Conservation (phyloP, 2,329 filamentous ascomycete genomes). For the Trematosphaeria pertusa region DNA sequence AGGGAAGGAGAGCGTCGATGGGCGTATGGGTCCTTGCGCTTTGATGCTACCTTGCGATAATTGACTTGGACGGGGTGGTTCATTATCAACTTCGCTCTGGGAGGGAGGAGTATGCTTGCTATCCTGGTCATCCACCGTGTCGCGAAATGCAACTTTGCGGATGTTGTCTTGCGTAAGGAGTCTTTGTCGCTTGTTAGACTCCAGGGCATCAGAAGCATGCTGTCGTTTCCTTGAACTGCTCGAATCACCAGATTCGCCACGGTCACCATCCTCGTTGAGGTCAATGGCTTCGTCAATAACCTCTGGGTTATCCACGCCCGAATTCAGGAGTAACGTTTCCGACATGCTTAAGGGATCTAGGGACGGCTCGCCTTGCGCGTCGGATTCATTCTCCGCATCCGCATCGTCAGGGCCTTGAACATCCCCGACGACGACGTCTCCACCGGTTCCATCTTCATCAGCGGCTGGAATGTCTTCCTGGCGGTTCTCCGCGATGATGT, state of each 20-base stretch:
- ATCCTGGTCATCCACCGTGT: conserved; percentile 7
- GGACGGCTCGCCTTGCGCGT: conserved; percentile 30
- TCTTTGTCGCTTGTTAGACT: conserved; percentile 12
- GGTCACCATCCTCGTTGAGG: conserved; percentile 21
- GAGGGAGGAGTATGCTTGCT: neutral
- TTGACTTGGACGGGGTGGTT: conserved; percentile 24
- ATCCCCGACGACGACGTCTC: conserved; percentile 13
- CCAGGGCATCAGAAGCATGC: neutral
- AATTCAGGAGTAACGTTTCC: conserved; percentile 23
- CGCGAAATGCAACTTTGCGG: conserved; percentile 16
- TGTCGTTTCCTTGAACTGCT: conserved; percentile 28
- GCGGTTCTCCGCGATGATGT: neutral
- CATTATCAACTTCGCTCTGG: conserved; percentile 14
- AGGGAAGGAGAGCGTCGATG: conserved; percentile 67
- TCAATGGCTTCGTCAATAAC: conserved; percentile 29
- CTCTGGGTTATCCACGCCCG: conserved; percentile 8
- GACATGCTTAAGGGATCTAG: conserved; percentile 42
- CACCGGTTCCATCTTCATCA: conserved; percentile 11
- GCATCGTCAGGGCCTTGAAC: conserved; percentile 38
- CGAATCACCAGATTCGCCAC: conserved; percentile 3
- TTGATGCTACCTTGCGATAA: conserved; percentile 51
- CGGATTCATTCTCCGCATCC: conserved; percentile 20
- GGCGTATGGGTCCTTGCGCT: conserved; percentile 45
- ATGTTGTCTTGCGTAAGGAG: conserved; percentile 3
- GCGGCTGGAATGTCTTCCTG: conserved; percentile 1